These are phyloP conservation scores for Tilletia indica DNA, from an alignment of 1,284 basidiomycete genomes.

Conservation along the genomic window DNA sequence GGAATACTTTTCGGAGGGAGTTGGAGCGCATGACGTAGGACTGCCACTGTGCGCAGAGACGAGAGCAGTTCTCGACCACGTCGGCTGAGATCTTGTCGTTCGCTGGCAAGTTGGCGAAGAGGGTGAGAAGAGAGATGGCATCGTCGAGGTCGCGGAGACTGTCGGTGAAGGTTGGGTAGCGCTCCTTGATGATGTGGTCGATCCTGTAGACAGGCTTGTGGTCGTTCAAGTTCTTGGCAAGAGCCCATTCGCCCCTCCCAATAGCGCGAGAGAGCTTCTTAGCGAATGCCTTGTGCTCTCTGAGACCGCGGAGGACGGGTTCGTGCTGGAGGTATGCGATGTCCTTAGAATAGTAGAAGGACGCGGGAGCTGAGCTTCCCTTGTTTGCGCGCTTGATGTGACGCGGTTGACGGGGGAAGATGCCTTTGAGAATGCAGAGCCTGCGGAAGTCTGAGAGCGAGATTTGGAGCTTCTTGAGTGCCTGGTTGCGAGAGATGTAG, in stretches of 20 bases:
- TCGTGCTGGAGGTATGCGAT: slow-evolving; percentile 97
- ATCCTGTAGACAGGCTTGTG: slow-evolving; percentile 67
- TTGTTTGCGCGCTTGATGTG: slow-evolving; percentile 94
- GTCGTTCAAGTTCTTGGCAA: slow-evolving; percentile 89
- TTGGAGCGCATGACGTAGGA: slow-evolving; percentile 88
- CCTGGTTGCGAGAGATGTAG: slow-evolving; percentile 72
- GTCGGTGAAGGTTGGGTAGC: slow-evolving; percentile 96
- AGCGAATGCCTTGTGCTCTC: slow-evolving; percentile 97
- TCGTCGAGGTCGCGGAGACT: slow-evolving; percentile 96
- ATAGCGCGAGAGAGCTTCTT: slow-evolving; percentile 93
- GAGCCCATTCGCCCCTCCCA: slow-evolving; percentile 89
- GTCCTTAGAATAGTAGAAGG: slow-evolving; percentile 98
- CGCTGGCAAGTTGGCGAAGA: slow-evolving; percentile 73
- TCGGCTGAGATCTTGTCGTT: slow-evolving; percentile 69
- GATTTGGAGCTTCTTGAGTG: slow-evolving; percentile 72
- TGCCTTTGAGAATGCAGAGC: slow-evolving; percentile 96
- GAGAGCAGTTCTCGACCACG: slow-evolving; percentile 84
- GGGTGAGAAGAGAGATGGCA: slow-evolving; percentile 85
- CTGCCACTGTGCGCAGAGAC: slow-evolving; percentile 68
- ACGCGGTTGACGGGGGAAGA: slow-evolving; percentile 93
- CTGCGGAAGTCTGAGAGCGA: slow-evolving; percentile 95
- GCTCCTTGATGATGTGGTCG: slow-evolving; percentile 97
- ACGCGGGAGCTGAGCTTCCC: slow-evolving; percentile 91
- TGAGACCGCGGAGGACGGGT: slow-evolving; percentile 87
- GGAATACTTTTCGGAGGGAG: slow-evolving; percentile 83